These are phyloP conservation scores for Cystofilobasidium bisporidii DNA, from an alignment of 768 basidiomycete genomes.

Conservation along the genomic window DNA sequence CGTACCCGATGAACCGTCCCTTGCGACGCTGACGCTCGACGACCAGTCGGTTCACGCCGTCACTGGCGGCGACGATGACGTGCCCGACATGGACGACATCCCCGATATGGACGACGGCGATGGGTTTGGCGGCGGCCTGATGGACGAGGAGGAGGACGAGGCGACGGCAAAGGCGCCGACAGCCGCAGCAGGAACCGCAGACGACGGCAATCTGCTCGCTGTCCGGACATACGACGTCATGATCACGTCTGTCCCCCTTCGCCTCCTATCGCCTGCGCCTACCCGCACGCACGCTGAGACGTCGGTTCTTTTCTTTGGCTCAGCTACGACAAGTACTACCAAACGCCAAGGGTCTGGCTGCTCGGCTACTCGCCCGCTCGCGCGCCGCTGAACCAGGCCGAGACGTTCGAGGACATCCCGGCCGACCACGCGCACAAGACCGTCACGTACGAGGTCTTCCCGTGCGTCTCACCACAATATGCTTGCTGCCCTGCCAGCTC, in stretches of 20 bases:
- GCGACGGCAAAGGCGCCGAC: constrained; percentile 48
- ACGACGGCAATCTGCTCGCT: constrained; percentile 69
- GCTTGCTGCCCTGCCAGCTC: too few relatives aligned
- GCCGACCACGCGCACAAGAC: constrained; percentile 97
- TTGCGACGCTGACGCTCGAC: constrained; percentile 11
- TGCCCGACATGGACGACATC: constrained; percentile 93
- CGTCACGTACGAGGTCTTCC: constrained; percentile 95
- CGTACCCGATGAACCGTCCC: constrained; percentile 24
- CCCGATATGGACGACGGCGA: constrained; percentile 94
- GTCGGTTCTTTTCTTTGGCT: neutral
- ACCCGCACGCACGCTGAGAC: neutral
- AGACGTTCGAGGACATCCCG: constrained; percentile 95
- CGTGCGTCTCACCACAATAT: constrained; percentile 72
- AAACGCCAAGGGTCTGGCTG: constrained; percentile 95
- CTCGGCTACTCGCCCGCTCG: constrained; percentile 65
- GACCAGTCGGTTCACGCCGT: neutral
- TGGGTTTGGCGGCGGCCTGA: constrained; percentile 42
- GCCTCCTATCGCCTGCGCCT: neutral
- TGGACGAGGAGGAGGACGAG: constrained; percentile 69
- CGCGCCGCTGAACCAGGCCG: constrained; percentile 66
- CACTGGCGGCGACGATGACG: constrained; percentile 42
- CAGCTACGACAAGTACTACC: constrained; percentile 94
- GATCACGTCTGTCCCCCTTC: constrained; percentile 52
- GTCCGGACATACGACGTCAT: constrained; percentile 98
- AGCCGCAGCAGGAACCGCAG: neutral